These are phyloP conservation scores for Hymenoscyphus fructigenus DNA, from an alignment of 2,329 filamentous ascomycete genomes.

Conservation along the genomic window DNA sequence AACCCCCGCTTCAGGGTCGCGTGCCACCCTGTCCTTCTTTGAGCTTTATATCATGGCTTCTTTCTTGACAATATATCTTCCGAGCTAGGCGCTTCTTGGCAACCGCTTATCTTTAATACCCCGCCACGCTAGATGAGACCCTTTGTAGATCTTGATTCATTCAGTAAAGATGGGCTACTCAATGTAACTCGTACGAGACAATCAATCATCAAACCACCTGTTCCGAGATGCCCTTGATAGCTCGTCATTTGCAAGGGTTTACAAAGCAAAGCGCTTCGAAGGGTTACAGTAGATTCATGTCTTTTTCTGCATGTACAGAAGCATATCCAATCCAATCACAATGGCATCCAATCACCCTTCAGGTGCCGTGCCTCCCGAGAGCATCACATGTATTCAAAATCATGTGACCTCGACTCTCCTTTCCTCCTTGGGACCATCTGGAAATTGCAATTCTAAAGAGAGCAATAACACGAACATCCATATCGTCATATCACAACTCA, in stretches of 20 bases:
- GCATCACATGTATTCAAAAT: background rate
- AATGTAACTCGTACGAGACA: background rate
- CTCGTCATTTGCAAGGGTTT: background rate
- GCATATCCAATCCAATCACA: no score
- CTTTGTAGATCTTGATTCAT: background rate
- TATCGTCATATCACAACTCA: slow-evolving; percentile 7
- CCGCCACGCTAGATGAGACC: background rate
- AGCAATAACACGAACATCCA: background rate
- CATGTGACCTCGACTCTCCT: background rate
- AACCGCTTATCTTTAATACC: background rate
- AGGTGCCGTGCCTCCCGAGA: background rate
- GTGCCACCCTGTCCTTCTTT: background rate
- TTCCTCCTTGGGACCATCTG: background rate
- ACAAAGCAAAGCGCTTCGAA: background rate
- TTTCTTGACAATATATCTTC: background rate
- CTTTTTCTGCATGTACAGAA: background rate
- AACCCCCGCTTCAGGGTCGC: background rate
- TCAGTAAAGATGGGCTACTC: background rate
- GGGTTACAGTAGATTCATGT: background rate
- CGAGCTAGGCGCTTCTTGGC: background rate
- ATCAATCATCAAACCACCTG: no score
- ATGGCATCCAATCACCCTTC: background rate
- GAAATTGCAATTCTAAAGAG: background rate
- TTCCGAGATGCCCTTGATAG: no score
- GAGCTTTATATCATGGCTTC: background rate